Percentiles rank a stretch among this genome's conserved stretches.
These are phyloP conservation scores for Dichotomocladium elegans DNA, from an alignment of 371 early-diverging fungal genomes.

Conservation along the genomic window DNA sequence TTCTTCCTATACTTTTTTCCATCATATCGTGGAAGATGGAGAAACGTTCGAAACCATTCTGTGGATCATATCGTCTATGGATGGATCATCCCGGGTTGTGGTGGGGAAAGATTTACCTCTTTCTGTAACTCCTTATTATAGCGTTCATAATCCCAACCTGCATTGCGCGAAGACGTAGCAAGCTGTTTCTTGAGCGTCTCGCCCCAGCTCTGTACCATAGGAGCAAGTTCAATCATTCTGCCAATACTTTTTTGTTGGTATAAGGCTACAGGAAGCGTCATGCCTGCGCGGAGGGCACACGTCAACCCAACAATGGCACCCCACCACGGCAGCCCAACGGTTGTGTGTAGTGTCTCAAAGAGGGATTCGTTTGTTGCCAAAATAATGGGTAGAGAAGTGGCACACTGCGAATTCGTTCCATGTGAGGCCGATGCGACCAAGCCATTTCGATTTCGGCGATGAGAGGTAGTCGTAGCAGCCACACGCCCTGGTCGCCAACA, in stretches of 20 bases:
- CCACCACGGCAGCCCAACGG: slow-evolving; percentile 73
- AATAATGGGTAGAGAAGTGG: slow-evolving; percentile 12
- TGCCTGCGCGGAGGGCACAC: slow-evolving; percentile 48
- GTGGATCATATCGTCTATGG: too few species aligned
- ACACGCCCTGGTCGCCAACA: too few species aligned
- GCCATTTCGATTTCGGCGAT: too few species aligned
- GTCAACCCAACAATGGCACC: slow-evolving; percentile 61
- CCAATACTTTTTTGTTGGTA: slow-evolving; percentile 63
- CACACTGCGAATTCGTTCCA: too few species aligned
- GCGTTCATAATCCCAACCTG: slow-evolving; percentile 37
- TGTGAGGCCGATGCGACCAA: too few species aligned
- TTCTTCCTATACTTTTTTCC: slow-evolving; percentile 51
- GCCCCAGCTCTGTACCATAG: slow-evolving; percentile 64
- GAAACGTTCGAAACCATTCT: neutral
- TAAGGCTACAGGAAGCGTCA: slow-evolving; percentile 76
- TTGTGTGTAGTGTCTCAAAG: slow-evolving; percentile 35
- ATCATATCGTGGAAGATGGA: neutral
- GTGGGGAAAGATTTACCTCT: slow-evolving; percentile 25
- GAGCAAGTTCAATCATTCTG: slow-evolving; percentile 54
- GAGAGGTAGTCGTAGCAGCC: too few species aligned
- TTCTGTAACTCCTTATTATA: slow-evolving; percentile 50
- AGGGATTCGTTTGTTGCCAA: slow-evolving; percentile 43
- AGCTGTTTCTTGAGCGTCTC: slow-evolving; percentile 52
- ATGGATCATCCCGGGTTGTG: neutral
- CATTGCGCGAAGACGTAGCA: slow-evolving; percentile 36